Base-by-base conservation (phyloP, 306 rosid genomes). In the Cicer judaicum region DNA sequence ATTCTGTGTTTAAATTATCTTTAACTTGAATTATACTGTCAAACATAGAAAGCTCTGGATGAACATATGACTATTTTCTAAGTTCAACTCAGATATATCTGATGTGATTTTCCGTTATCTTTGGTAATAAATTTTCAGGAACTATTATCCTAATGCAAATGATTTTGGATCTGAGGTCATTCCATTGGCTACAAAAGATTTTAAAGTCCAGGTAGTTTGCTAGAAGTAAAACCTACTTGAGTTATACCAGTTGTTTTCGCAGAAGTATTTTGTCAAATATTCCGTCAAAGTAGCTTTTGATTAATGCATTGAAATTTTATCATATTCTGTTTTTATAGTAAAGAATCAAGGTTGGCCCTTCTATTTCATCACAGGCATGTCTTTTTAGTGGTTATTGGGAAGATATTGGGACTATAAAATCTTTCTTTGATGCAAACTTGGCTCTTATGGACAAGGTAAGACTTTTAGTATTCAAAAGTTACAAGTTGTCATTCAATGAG, bases 151-250 rank as follows among this genome's bases (percentile, higher is more conserved):
- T 68, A 79, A 75, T 50, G 86, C 89, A 72, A 85, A 85, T 77
- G 89, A 85, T 82, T 85, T 85, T 64, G 89, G 89, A 64, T 82
- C 89, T 2, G 89, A 82, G 59, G 78, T 85, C 64, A 82, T 85
- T 76, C 89, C 89, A 6, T 73, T 68, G 86, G 89, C 86, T 68
- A 65, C 78, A 72, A 85, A 70, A 73, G 84, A 79, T 80, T 85
- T 76, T 76, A 82, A 79, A 64, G 86, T 85, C 59, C 86, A 82
- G 89, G 89, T 82, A 76, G 21, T 24, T 78, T 78, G 5, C 62
- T 44, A 42, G 49, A 24, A 14, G 53, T 46, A 46, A 39, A 66
- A 16, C 39, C 6, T 18, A 66, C 40, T 72, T 0, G 14, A 64
- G 68, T 70, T 38, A 41, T 21, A 39, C 48, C 19, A 69, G 59